Evolutionary conservation across 1,284 basidiomycete species (phyloP).

Genomic region (Ustilago curta): DNA sequence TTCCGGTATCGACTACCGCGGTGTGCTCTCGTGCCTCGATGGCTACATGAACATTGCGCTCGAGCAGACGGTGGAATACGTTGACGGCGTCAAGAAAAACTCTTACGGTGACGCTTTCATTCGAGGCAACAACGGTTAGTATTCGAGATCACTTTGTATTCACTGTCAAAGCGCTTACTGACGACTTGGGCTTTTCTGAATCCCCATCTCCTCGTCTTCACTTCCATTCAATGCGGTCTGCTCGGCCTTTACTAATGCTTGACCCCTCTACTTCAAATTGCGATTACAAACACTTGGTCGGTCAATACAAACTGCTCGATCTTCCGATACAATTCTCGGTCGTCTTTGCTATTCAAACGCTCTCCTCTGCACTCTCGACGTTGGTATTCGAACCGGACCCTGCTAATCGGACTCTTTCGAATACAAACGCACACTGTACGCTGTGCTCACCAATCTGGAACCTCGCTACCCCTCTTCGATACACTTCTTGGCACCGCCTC

Average conservation of each 20-base stretch:
- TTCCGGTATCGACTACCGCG: slow-evolving; percentile 95
- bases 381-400: neutral
- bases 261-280: no score
- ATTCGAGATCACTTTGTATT: neutral
- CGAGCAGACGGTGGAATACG: slow-evolving; percentile 95
- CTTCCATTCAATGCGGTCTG: slow-evolving; percentile 1
- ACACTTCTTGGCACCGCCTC: slow-evolving; percentile 1
- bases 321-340: no score
- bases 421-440: slow-evolving; percentile 3
- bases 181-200: slow-evolving; percentile 4
- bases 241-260: neutral
- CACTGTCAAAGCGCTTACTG: slow-evolving; percentile 3
- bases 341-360: no score
- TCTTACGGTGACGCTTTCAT: slow-evolving; percentile 94
- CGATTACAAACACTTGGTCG: no score
- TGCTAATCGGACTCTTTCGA: neutral
- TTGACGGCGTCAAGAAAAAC: slow-evolving; percentile 86
- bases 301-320: no score
- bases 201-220: neutral
- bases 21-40: slow-evolving; percentile 93
- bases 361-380: neutral
- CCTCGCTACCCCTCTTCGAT: slow-evolving; percentile 1
- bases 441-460: slow-evolving; percentile 1
- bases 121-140: slow-evolving; percentile 93
- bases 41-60: slow-evolving; percentile 95